Evolutionary conservation across 2,329 filamentous ascomycete species (phyloP), one percentile per base, ranked within the genome.

Genomic region (Metarhizium guizhouense): DNA sequence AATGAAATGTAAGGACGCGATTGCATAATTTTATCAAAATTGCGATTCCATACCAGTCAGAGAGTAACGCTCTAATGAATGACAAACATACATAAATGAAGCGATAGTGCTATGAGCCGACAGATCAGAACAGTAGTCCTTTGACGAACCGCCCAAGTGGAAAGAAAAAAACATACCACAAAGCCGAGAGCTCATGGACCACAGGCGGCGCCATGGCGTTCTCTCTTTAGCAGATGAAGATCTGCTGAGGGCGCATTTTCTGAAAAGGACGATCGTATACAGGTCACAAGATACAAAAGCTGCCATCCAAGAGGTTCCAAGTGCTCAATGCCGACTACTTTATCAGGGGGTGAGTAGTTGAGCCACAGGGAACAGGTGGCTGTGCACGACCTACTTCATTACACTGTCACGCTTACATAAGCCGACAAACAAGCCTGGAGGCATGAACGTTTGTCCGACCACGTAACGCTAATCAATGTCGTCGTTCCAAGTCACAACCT

Each of bases 41-140:
- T 18, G 13, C 8, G 25, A 20, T 48, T 45, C 59, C 66, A 55
- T 64, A 79, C 79, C 75, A 58, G 76, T 73, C 54, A 81, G 66
- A 20, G 74, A 76, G 60, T 80, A 77, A 43, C 72, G 71, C 56
- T 79, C 73, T 13, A 79, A 63, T 6, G 71, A 75, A 58, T 72
- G 68, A 3, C 72, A 73, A 14, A 80, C 69, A 68, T 76, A 80
- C 47, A 75, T 62, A 63, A 80, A 78, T 3, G 76, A 79, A 49
- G 70, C 62, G 14, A 77, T 62, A 58, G 75, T 73, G 62, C 78
- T 81, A 48, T 30, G 25, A 48, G 10, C 10, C 20, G 25, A 48
- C 14, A 16, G 10, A 30, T 48, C 30, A 48, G 25, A 48, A 30
- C 30, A 8, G 14, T 1, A 48, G 40, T 32, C 7, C 3, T 34